Percentiles rank a stretch among this genome's conserved stretches.
These are phyloP conservation scores for Ophiostoma triangulosporum DNA, from an alignment of 2,329 filamentous ascomycete genomes.

Conservation along the genomic window DNA sequence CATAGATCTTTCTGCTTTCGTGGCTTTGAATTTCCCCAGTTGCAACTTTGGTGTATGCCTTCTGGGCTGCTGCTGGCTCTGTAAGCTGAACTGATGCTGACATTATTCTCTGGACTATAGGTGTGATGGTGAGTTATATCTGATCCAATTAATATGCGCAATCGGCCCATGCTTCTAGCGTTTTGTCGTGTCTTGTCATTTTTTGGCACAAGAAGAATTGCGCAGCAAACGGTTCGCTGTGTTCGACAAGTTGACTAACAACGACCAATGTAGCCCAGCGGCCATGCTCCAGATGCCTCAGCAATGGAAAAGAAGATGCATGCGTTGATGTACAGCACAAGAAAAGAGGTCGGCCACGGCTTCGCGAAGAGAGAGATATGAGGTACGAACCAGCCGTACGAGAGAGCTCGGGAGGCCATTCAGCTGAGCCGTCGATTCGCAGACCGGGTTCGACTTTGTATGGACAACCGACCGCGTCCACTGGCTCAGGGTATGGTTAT, in stretches of 20 bases:
- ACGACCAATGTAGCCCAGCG: slow-evolving; percentile 44
- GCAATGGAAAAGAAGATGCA: slow-evolving; percentile 66
- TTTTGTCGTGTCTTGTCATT: not conserved
- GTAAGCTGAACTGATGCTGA: not conserved
- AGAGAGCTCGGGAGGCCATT: slow-evolving; percentile 28
- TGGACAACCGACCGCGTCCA: slow-evolving; percentile 27
- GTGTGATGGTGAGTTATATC: slow-evolving; percentile 7
- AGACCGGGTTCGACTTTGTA: slow-evolving; percentile 37
- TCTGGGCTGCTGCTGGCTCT: not conserved
- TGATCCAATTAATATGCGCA: not conserved
- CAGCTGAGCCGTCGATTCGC: slow-evolving; percentile 31
- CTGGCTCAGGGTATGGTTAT: slow-evolving; percentile 32
- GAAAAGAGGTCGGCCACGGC: slow-evolving; percentile 63
- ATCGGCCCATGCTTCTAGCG: not conserved
- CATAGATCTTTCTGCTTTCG: not conserved
- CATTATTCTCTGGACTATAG: not conserved
- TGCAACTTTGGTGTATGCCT: not conserved
- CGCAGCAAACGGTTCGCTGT: not conserved
- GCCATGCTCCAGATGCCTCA: slow-evolving; percentile 64
- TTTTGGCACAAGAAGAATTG: not conserved
- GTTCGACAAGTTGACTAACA: not conserved
- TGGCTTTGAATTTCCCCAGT: not conserved
- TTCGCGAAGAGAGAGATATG: slow-evolving; percentile 56
- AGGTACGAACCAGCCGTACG: slow-evolving; percentile 38
- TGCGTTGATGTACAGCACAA: slow-evolving; percentile 80